These are phyloP conservation scores for Backusella circina DNA, from an alignment of 192 early-diverging fungal species.

Conservation along the genomic window DNA sequence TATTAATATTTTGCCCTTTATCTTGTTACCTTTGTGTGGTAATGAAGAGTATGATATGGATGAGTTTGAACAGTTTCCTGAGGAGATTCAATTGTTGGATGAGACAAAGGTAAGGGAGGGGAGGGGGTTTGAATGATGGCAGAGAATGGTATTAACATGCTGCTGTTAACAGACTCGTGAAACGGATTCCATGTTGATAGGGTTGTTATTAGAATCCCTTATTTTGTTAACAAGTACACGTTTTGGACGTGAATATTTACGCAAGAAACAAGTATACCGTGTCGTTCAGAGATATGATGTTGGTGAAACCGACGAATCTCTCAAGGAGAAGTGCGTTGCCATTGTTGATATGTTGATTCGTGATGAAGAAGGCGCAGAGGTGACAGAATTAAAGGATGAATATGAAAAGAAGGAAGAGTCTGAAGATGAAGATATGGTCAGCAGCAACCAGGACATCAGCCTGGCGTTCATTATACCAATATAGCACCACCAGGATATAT, in stretches of 20 bases:
- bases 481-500: background rate
- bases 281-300: constrained; percentile 84
- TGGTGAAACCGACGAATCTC: constrained; percentile 65
- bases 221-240: constrained; percentile 74
- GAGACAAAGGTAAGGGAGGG: constrained; percentile 56
- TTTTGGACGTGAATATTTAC: constrained; percentile 74
- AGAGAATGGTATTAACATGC: background rate
- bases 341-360: constrained; percentile 86
- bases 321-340: constrained; percentile 67
- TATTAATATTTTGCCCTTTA: constrained; percentile 81
- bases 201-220: constrained; percentile 76
- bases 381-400: constrained; percentile 12
- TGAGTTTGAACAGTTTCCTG: constrained; percentile 92
- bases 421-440: constrained; percentile 35
- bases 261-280: constrained; percentile 79
- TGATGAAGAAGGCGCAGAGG: constrained; percentile 51
- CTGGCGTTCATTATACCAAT: background rate
- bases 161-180: constrained; percentile 67
- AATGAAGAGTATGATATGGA: constrained; percentile 91
- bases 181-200: constrained; percentile 65
- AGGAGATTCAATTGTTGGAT: constrained; percentile 85
- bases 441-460: background rate
- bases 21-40: constrained; percentile 88
- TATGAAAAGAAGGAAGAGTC: background rate
- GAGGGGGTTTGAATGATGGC: background rate